Evolutionary conservation across 495 filamentous ascomycete genomes (phyloP).

Genomic region (Clavariopsis aquatica): DNA sequence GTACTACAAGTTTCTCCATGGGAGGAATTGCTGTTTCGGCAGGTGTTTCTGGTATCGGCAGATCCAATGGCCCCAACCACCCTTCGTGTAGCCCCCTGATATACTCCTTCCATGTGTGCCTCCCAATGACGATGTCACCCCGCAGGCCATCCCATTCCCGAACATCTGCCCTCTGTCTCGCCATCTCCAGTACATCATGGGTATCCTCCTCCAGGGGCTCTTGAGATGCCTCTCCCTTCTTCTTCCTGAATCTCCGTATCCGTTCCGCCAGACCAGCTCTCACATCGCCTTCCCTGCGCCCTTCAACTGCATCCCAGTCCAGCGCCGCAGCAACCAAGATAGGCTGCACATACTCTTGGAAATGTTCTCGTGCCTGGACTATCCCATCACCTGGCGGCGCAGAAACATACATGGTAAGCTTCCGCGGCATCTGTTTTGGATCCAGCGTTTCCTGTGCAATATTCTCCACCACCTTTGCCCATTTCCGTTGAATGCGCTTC

Average conservation of each 20-base stretch:
- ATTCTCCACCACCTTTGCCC: constrained; percentile 84
- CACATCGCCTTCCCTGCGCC: constrained; percentile 83
- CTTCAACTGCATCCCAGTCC: constrained; percentile 95
- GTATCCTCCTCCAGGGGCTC: constrained; percentile 54
- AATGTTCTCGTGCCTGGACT: constrained; percentile 82
- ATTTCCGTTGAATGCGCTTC: constrained; percentile 76
- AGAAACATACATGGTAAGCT: constrained; percentile 81
- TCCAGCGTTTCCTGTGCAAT: constrained; percentile 74
- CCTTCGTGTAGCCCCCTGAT: constrained; percentile 90
- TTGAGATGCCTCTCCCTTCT: constrained; percentile 53
- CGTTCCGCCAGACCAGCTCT: constrained; percentile 77
- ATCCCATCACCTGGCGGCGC: constrained; percentile 85
- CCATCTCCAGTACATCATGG: constrained; percentile 36
- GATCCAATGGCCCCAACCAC: constrained; percentile 83
- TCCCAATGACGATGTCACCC: constrained; percentile 85
- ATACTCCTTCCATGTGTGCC: constrained; percentile 98
- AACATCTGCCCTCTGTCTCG: constrained; percentile 55
- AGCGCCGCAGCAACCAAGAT: constrained; percentile 84
- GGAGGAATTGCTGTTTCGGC: constrained; percentile 12
- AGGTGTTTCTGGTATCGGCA: constrained; percentile 43
- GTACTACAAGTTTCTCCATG: not conserved
- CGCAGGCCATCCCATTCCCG: constrained; percentile 68
- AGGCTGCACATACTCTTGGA: constrained; percentile 93
- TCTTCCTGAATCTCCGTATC: constrained; percentile 67
- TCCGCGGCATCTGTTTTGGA: constrained; percentile 72